Conservation (phyloP, 805 yeast genomes). For the Sungouiella blattae region DNA sequence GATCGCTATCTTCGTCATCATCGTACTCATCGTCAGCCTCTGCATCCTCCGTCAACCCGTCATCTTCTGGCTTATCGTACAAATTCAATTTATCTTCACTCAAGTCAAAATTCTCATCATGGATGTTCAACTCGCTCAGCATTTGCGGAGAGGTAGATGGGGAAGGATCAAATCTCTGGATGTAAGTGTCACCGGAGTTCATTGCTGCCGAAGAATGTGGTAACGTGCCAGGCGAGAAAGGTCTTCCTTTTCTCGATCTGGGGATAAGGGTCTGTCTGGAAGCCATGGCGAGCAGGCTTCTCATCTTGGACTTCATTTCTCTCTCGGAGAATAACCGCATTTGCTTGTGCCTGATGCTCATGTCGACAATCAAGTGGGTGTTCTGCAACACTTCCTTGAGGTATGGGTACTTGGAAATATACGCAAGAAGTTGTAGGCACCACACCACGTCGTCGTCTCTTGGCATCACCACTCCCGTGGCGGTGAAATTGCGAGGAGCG, state of each 20-base stretch:
- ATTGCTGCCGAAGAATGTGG: slow-evolving; percentile 8
- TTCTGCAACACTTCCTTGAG: slow-evolving; percentile 71
- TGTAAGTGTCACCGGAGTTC: slow-evolving; percentile 7
- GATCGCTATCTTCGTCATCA: slow-evolving; percentile 20
- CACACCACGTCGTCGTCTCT: slow-evolving; percentile 91
- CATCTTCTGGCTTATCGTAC: slow-evolving; percentile 19
- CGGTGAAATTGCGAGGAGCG: slow-evolving; percentile 38
- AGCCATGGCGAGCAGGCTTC: slow-evolving; percentile 26
- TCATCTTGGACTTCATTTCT: slow-evolving; percentile 30
- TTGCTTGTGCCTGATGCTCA: slow-evolving; percentile 46
- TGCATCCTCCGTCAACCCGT: slow-evolving; percentile 19
- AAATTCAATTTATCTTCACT: slow-evolving; percentile 35
- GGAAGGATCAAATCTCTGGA: slow-evolving; percentile 29
- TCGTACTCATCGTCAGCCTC: slow-evolving; percentile 18
- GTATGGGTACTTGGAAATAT: slow-evolving; percentile 85
- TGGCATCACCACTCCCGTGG: slow-evolving; percentile 76
- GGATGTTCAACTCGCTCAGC: slow-evolving; percentile 30
- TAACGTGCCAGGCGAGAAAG: slow-evolving; percentile 7
- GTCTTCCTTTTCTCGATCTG: slow-evolving; percentile 26
- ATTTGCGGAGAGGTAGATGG: slow-evolving; percentile 40
- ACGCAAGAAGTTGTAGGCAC: slow-evolving; percentile 89
- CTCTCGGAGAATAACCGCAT: slow-evolving; percentile 34
- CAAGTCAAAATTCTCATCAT: slow-evolving; percentile 29
- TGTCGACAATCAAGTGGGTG: slow-evolving; percentile 68
- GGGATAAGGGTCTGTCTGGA: slow-evolving; percentile 33